Evolutionary conservation across 2,329 filamentous ascomycete species (phyloP), one percentile per base, ranked within the genome.

Genomic region (Phyllosticta citribraziliensis): DNA sequence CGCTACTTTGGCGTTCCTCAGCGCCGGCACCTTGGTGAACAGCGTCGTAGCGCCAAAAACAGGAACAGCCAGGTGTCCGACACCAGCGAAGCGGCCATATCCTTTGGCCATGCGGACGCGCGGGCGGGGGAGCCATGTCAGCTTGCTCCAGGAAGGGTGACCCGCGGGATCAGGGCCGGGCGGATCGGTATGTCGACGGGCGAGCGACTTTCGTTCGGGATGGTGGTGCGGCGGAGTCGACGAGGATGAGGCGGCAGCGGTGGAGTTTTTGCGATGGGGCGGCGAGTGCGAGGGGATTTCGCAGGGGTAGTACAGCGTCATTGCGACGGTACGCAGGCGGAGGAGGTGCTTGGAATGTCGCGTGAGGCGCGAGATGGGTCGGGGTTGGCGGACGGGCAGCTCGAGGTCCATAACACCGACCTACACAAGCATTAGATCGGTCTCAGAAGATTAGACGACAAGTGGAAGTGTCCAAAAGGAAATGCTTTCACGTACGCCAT

Each of bases 221-320:
- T 8, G 40, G 6, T 47, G 40, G 14, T 47, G 40, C 14, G 35
- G 35, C 35, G 17, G 35, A 40, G 35, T 40, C 35, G 40, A 40
- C 12, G 9, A 14, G 35, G 35, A 47, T 17, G 40, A 19, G 2
- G 40, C 6, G 40, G 40, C 5, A 1, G 40, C 9, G 27, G 27
- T 30, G 3, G 27, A 30, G 27, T 30, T 22, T 22, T 22, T 30
- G 5, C 5, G 27, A 30, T 30, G 14, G 19, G 14, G 3, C 4
- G 40, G 14, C n/a, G 40, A 47, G 35, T 40, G 12, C 9, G 35
- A n/a, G 14, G 40, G 8, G 74, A 80, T 67, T 19, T 80, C 78
- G 53, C 82, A 79, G 1, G 85, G 85, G 68, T 88, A 88, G 70
- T 84, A 88, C n/a, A 88, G 71, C 0, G 81, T 82, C 71, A 88